Percentiles rank a stretch among this genome's conserved stretches.
These are phyloP conservation scores for Ligustrum vulgare DNA, from an alignment of 257 asterid species.

Conservation along the genomic window DNA sequence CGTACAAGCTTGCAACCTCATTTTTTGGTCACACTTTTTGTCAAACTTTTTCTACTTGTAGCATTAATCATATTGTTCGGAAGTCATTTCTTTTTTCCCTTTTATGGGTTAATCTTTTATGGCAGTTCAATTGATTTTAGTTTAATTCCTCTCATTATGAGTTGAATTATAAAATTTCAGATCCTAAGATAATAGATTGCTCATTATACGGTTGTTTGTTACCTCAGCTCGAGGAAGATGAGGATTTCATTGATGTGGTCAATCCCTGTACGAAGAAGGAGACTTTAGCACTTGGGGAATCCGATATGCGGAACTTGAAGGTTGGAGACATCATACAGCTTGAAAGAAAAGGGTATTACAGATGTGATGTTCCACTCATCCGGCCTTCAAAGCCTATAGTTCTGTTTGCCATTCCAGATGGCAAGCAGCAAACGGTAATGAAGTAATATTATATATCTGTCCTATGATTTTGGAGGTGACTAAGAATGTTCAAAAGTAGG, in stretches of 20 bases:
- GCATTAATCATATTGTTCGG: not conserved
- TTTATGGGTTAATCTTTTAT: not conserved
- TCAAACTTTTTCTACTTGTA: no score
- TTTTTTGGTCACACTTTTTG: no score
- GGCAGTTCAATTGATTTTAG: not conserved
- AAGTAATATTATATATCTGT: conserved; percentile 33
- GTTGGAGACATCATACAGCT: conserved; percentile 81
- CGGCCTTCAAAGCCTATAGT: conserved; percentile 70
- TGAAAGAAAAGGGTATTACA: conserved; percentile 88
- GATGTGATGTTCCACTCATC: conserved; percentile 76
- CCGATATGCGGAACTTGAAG: conserved; percentile 82
- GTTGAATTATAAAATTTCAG: not conserved
- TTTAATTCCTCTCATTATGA: not conserved
- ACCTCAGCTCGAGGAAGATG: conserved; percentile 88
- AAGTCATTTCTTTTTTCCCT: not conserved
- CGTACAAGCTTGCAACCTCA: no score
- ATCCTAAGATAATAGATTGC: not conserved
- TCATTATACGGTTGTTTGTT: conserved; percentile 10
- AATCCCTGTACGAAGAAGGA: conserved; percentile 74
- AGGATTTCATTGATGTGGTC: conserved; percentile 68
- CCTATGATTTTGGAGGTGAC: conserved; percentile 5
- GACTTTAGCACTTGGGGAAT: conserved; percentile 75
- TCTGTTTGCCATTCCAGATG: conserved; percentile 86
- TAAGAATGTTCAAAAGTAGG: not conserved
- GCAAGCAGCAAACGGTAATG: conserved; percentile 65